Conservation (phyloP, 2,329 filamentous ascomycete species). For the Nothopassalora personata region DNA sequence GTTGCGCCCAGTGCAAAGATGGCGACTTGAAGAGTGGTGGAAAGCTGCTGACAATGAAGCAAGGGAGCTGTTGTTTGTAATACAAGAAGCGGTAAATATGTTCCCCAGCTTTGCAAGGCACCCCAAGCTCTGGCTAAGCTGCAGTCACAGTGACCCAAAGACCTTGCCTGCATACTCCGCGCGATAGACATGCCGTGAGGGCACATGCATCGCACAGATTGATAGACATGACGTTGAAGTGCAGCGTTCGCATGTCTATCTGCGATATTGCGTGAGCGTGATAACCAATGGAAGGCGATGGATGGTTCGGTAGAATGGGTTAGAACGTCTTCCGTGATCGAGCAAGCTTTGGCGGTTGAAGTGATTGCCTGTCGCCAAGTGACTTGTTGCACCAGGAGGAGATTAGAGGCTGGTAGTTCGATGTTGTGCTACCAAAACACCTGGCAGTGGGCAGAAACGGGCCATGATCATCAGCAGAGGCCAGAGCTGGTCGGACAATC, state of each 20-base stretch:
- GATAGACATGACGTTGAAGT: neutral
- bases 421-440: neutral
- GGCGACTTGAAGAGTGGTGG: neutral
- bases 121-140: neutral
- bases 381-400: neutral
- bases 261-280: neutral
- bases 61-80: neutral
- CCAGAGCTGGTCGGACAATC: neutral
- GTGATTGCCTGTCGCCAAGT: neutral
- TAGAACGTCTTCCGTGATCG: neutral
- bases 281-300: neutral
- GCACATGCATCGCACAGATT: neutral
- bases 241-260: neutral
- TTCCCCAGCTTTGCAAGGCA: neutral
- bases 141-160: neutral
- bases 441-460: neutral
- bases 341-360: neutral
- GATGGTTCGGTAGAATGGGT: neutral
- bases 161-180: neutral
- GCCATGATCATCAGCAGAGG: neutral
- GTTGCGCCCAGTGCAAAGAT: neutral
- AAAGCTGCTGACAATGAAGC: neutral
- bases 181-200: neutral
- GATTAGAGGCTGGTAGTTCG: neutral
- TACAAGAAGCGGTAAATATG: neutral